Evolutionary conservation across 805 yeast species (phyloP), one percentile per base, ranked within the genome.

Genomic region (Spathaspora hagerdaliae): DNA sequence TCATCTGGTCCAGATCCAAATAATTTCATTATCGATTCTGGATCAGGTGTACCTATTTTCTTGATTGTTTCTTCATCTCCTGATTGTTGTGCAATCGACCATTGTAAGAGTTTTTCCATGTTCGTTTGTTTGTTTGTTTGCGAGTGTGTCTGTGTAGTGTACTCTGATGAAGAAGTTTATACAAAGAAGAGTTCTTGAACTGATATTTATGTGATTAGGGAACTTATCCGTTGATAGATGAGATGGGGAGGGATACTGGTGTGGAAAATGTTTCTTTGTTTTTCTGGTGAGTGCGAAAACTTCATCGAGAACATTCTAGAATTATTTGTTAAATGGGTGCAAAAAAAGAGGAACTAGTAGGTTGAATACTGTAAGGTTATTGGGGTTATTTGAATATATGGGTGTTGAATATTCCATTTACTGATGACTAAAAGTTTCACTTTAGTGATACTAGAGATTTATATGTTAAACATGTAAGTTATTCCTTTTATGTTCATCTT

Each of bases 101-200:
- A 92, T 55, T 90, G 87, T 51, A 92, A 65, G 50, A 92, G 65
- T 64, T 91, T 91, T 49, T 92, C 97, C 98, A 92, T 92, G 11
- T n/a, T 38, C n/a, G n/a, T n/a, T n/a, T n/a, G n/a, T n/a, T n/a
- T n/a, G n/a, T n/a, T n/a, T n/a, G n/a, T n/a, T n/a, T 19, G 46
- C 7, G 6, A 14, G 13, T 40, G 14, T 40, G 37, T 38, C 6
- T 9, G 9, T 11, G 5, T 9, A 12, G 38, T 35, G 6, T 15
- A 12, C 38, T 35, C 11, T 35, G 9, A 24, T 35, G 2, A 5
- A 9, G 9, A 24, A 19, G 38, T 3, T 32, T n/a, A 13, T 32
- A 13, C 3, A 29, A 29, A 29, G 12, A 9, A 9, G 12, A 11
- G 3, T 29, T 3, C 12, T 29, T 29, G 32, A 29, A 3, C 6